phyloP scores from a whole-genome alignment of 2,329 filamentous ascomycete genomes.

The Furcasterigmium furcatum region DNA sequence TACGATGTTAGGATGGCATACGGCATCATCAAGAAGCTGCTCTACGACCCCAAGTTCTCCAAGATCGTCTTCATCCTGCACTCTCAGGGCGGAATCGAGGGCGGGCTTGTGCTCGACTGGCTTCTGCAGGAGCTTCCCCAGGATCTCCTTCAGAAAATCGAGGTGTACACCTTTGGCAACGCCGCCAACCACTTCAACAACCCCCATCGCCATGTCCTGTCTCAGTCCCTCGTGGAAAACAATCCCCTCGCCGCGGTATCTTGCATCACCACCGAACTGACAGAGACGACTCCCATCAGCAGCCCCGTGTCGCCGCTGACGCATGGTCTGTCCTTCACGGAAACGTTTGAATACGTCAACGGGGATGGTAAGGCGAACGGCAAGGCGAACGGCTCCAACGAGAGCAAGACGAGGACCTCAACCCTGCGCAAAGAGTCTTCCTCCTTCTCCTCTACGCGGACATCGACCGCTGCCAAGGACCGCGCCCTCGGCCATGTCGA shows the following conservation, averaged over 20 bases:
- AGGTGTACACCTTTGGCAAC: slow-evolving; percentile 76
- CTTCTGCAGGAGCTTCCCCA: slow-evolving; percentile 68
- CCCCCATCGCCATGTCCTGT: slow-evolving; percentile 33
- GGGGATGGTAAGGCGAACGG: background rate
- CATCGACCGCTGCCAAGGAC: slow-evolving; percentile 33
- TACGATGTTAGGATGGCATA: slow-evolving; percentile 63
- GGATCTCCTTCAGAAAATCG: slow-evolving; percentile 63
- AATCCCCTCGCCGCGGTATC: slow-evolving; percentile 17
- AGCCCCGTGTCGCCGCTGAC: slow-evolving; percentile 9
- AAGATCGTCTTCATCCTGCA: slow-evolving; percentile 75
- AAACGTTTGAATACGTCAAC: background rate
- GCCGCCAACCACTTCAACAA: slow-evolving; percentile 83
- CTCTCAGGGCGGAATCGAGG: slow-evolving; percentile 75
- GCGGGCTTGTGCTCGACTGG: slow-evolving; percentile 72
- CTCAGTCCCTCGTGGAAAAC: slow-evolving; percentile 40
- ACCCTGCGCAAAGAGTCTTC: slow-evolving; percentile 18
- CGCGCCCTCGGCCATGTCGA: slow-evolving; percentile 68
- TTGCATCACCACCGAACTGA: slow-evolving; percentile 7
- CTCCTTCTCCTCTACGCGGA: slow-evolving; percentile 27
- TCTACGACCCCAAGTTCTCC: slow-evolving; percentile 58
- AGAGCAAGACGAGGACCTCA: background rate
- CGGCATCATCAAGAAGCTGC: slow-evolving; percentile 56
- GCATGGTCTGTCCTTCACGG: background rate
- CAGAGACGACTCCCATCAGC: background rate
- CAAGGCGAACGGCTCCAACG: background rate